Conservation (phyloP, 2,329 filamentous ascomycete genomes). For the Talaromyces sp. region DNA sequence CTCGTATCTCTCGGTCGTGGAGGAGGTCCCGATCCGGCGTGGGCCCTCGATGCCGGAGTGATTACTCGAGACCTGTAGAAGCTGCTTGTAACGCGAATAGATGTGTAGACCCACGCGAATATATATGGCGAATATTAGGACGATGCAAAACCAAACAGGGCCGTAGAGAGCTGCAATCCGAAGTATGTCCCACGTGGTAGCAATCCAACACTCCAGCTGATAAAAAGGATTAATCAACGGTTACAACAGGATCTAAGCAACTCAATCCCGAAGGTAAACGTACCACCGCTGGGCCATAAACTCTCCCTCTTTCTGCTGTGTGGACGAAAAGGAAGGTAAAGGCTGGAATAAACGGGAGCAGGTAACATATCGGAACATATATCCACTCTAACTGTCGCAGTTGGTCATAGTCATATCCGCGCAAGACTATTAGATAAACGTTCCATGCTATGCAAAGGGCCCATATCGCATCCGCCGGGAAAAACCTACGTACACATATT, state of each 20-base stretch:
- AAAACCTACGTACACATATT: constrained; percentile 54
- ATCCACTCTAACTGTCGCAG: constrained; percentile 65
- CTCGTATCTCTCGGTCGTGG: neutral
- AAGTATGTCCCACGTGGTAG: constrained; percentile 61
- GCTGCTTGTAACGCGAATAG: constrained; percentile 43
- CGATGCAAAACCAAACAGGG: constrained; percentile 39
- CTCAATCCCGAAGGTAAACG: constrained; percentile 13
- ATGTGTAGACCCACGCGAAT: constrained; percentile 33
- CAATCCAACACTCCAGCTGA: constrained; percentile 81
- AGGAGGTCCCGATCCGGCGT: neutral
- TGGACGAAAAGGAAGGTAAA: constrained; percentile 63
- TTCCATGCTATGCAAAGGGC: constrained; percentile 78
- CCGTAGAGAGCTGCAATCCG: constrained; percentile 70
- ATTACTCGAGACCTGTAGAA: neutral
- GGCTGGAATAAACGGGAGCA: constrained; percentile 65
- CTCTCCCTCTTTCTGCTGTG: constrained; percentile 45
- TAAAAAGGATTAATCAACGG: neutral
- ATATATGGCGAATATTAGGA: constrained; percentile 36
- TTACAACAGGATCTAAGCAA: neutral
- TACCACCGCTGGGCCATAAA: constrained; percentile 69
- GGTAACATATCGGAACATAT: constrained; percentile 68
- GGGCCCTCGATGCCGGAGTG: neutral
- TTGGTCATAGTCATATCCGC: constrained; percentile 61
- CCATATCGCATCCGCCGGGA: constrained; percentile 72
- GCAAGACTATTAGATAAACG: constrained; percentile 75